Base-by-base conservation (phyloP, 495 filamentous ascomycete species). In the Aspergillus mulundensis region DNA sequence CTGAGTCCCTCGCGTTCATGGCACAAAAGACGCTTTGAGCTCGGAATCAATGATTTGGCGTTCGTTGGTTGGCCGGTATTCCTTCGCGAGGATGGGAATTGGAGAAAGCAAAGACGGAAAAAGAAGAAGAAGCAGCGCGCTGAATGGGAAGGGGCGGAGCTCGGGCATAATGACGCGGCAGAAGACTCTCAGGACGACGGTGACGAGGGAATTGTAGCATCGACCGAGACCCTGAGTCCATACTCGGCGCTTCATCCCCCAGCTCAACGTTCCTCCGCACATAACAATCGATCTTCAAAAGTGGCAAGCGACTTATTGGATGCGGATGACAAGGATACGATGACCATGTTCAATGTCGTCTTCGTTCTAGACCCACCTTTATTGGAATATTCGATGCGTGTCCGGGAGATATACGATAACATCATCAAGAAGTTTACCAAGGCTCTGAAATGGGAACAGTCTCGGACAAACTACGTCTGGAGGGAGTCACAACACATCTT, bases 321-420 rank as follows among this genome's bases (percentile, higher is more conserved):
- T 50, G 66, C 78, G 8, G 82, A 84, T 57, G 82, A 86, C 48
- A 76, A 70, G 52, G 77, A 77, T 49, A 71, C 77, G 41, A 92
- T 98, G 88, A 91, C 84, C 20, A 96, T 97, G 91, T 98, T 98
- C 68, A 91, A 97, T 72, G 83, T 97, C 32, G 90, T 96, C 14
- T 97, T 97, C 71, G 88, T 96, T 32, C 72, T 96, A 46, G 86
- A 89, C 63, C 87, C 89, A 3, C 87, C 88, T 36, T 79, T 86
- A 46, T 71, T 89, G 40, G 89, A 95, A 67, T 86, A 86, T 61
- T 86, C 87, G 44, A 74, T 85, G 47, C 77, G 90, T 19, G 79
- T 91, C 44, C 80, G 84, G 52, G 85, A 93, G 48, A 86, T 97
- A 66, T 95, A 92, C 65, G 80, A 90, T 50, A 85, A 96, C 66